Evolutionary conservation across 768 basidiomycete genomes (phyloP).

Genomic region (Serendipita vermifera): DNA sequence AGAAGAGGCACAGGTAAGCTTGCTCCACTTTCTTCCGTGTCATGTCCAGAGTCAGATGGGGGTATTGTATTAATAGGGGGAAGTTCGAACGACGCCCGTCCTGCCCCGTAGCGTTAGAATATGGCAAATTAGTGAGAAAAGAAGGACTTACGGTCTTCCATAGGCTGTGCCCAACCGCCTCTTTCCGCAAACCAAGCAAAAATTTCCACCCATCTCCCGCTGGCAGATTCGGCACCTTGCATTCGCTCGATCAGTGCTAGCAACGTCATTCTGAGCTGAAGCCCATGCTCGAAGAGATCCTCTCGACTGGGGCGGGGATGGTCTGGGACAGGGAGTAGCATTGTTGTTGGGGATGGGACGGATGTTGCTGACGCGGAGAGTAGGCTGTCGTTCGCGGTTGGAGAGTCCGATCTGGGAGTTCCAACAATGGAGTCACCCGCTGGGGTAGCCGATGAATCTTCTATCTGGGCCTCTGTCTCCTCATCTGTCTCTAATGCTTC

Average conservation of each 20-base stretch:
- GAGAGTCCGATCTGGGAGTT: neutral
- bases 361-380: constrained; percentile 22
- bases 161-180: constrained; percentile 23
- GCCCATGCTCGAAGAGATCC: constrained; percentile 59
- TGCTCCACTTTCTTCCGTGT: neutral
- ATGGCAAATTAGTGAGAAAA: neutral
- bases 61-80: constrained; percentile 6
- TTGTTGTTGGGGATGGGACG: constrained; percentile 31
- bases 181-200: constrained; percentile 75
- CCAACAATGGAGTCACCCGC: neutral
- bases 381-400: constrained; percentile 12
- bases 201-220: constrained; percentile 66
- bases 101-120: neutral
- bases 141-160: constrained; percentile 15
- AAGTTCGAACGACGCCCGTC: constrained; percentile 1
- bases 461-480: constrained; percentile 21
- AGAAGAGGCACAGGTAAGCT: neutral
- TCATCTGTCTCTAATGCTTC: constrained; percentile 40
- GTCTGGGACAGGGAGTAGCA: constrained; percentile 37
- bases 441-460: neutral
- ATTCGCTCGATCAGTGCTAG: constrained; percentile 67
- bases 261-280: constrained; percentile 80
- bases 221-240: constrained; percentile 76
- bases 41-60: neutral
- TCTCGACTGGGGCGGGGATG: constrained; percentile 37